Evolutionary conservation across 352 stramenopile genomes (phyloP).

Genomic region (Hyaloperonospora arabidopsidis): DNA sequence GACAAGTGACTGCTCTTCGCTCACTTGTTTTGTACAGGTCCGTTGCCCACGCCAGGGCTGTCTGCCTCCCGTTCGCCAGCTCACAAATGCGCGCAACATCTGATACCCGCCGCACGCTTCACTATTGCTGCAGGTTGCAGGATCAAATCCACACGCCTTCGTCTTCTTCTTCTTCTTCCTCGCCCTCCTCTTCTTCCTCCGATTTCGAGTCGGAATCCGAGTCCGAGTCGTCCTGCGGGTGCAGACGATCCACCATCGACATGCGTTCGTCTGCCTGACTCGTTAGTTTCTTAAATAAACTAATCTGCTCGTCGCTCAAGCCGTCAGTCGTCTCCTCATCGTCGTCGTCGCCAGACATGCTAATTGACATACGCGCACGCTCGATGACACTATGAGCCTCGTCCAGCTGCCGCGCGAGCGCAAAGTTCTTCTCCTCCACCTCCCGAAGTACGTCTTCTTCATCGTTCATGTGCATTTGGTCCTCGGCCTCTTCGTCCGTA

Average conservation of each 20-base stretch:
- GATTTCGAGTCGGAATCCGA: constrained; percentile 70
- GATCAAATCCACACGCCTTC: constrained; percentile 85
- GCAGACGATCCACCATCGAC: constrained; percentile 76
- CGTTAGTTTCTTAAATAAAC: constrained; percentile 89
- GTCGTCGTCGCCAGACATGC: constrained; percentile 66
- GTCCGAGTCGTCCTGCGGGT: constrained; percentile 71
- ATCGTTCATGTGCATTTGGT: constrained; percentile 66
- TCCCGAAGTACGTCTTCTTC: constrained; percentile 67
- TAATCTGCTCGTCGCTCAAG: constrained; percentile 81
- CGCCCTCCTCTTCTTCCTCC: constrained; percentile 46
- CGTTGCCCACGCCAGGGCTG: constrained; percentile 1
- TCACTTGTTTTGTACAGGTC: constrained; percentile 20
- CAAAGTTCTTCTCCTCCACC: constrained; percentile 82
- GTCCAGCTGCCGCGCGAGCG: constrained; percentile 68
- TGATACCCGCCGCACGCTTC: constrained; percentile 1
- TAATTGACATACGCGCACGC: constrained; percentile 81
- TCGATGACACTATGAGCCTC: constrained; percentile 80
- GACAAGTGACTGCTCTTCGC: constrained; percentile 17
- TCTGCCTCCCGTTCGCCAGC: constrained; percentile 18
- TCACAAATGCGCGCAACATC: constrained; percentile 5
- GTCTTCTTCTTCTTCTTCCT: constrained; percentile 45
- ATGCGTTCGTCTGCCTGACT: constrained; percentile 77
- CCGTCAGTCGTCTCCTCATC: constrained; percentile 55
- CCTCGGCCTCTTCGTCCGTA: constrained; percentile 72
- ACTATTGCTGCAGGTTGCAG: constrained; percentile 16